A percentile compares a stretch with the other conserved stretches of the same genome.
phyloP scores from a whole-genome alignment of 768 basidiomycete species.

The Leccinellum luteum region DNA sequence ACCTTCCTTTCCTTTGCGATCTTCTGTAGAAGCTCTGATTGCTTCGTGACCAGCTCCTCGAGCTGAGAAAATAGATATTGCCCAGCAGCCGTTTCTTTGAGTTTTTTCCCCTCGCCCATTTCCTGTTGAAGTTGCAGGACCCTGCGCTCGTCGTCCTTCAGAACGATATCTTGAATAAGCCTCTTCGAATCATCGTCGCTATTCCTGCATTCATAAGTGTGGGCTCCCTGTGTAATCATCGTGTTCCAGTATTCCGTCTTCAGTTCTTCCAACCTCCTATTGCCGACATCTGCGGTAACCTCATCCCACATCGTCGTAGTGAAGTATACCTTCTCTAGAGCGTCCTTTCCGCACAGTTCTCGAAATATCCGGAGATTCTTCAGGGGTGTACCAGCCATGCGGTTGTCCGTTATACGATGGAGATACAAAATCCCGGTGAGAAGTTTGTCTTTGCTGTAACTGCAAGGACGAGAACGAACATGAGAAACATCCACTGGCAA shows the following conservation, averaged over 20 bases:
- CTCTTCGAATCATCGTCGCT: background rate
- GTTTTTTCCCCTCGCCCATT: background rate
- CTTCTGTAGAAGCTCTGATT: background rate
- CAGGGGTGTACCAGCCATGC: constrained; percentile 33
- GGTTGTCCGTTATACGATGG: constrained; percentile 39
- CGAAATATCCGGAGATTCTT: constrained; percentile 35
- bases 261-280: constrained; percentile 8
- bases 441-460: constrained; percentile 7
- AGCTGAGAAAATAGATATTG: background rate
- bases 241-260: background rate
- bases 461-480: background rate
- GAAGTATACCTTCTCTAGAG: constrained; percentile 34
- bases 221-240: constrained; percentile 6
- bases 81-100: background rate
- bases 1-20: background rate
- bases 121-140: background rate
- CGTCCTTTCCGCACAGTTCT: constrained; percentile 24
- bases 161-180: background rate
- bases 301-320: constrained; percentile 23
- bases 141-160: background rate
- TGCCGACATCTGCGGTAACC: constrained; percentile 31
- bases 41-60: background rate
- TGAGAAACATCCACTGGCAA: background rate
- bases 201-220: background rate
- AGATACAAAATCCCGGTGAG: constrained; percentile 38